Percentiles rank a stretch among this genome's conserved stretches.
Evolutionary conservation across 176 grass and related monocot genomes (phyloP).

Genomic region (Metroxylon sagu): DNA sequence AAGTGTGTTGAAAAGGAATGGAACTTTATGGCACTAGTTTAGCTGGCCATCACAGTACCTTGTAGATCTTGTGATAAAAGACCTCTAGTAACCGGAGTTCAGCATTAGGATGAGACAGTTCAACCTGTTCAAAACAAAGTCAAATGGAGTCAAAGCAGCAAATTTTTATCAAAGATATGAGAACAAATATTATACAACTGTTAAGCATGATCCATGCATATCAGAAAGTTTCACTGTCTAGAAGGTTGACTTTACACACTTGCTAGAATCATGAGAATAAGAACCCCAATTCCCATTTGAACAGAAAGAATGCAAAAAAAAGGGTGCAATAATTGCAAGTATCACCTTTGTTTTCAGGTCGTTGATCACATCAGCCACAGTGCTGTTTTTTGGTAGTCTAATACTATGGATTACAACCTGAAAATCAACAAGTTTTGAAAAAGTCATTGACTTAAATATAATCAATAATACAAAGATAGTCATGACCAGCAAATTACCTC

Average conservation of each 20-base stretch:
- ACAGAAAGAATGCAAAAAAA: too few species aligned
- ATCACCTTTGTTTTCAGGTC: constrained; percentile 87
- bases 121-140: constrained; percentile 42
- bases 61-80: constrained; percentile 99
- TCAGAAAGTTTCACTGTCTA: too few species aligned
- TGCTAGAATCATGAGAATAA: too few species aligned
- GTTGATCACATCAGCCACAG: constrained; percentile 81
- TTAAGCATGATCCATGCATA: too few species aligned
- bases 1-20: too few species aligned
- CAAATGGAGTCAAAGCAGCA: too few species aligned
- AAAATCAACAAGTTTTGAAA: background rate
- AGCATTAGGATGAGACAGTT: constrained; percentile 64
- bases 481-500: constrained; percentile 43
- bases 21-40: background rate
- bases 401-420: constrained; percentile 92
- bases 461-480: constrained; percentile 7
- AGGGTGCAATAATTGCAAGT: background rate
- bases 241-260: too few species aligned
- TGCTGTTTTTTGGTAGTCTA: constrained; percentile 91
- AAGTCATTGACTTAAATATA: too few species aligned
- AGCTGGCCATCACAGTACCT: constrained; percentile 42
- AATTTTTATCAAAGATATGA: too few species aligned
- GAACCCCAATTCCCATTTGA: too few species aligned
- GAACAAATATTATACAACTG: too few species aligned
- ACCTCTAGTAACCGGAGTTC: constrained; percentile 97